phyloP scores from a whole-genome alignment of 1,284 basidiomycete genomes.

The Mycena sp. region DNA sequence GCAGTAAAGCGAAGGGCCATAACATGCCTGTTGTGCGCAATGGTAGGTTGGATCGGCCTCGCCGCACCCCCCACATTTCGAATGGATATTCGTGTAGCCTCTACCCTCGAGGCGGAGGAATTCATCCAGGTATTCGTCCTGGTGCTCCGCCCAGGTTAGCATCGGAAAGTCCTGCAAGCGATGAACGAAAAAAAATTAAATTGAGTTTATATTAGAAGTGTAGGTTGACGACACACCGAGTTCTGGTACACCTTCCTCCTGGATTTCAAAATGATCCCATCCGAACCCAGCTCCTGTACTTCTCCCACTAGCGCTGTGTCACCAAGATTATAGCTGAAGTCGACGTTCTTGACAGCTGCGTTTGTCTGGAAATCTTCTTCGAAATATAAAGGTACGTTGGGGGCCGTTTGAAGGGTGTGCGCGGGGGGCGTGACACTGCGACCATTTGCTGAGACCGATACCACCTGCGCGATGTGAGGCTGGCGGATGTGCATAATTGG shows the following conservation, averaged over 20 bases:
- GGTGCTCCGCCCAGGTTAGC: neutral
- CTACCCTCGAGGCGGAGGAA: conserved; percentile 5
- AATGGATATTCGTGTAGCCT: neutral
- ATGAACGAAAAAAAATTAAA: too few species aligned
- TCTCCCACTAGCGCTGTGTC: neutral
- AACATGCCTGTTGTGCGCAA: neutral
- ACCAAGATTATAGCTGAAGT: conserved; percentile 11
- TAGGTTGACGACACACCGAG: neutral
- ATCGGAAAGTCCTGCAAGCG: neutral
- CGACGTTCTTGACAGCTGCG: neutral
- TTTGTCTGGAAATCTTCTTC: neutral
- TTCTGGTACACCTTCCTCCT: neutral
- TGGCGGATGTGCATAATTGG: conserved; percentile 2
- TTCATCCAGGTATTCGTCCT: neutral
- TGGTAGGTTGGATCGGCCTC: neutral
- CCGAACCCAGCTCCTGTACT: neutral
- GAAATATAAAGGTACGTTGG: neutral
- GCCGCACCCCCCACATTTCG: neutral
- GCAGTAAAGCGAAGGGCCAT: neutral
- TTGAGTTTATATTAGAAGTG: too few species aligned
- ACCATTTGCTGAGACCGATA: neutral
- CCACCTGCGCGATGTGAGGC: neutral
- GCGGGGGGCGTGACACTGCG: neutral
- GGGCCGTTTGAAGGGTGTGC: neutral
- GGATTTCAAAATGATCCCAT: neutral